Evolutionary conservation across 257 asterid genomes (phyloP), one percentile per base, ranked within the genome.

Genomic region (Eucommia ulmoides): DNA sequence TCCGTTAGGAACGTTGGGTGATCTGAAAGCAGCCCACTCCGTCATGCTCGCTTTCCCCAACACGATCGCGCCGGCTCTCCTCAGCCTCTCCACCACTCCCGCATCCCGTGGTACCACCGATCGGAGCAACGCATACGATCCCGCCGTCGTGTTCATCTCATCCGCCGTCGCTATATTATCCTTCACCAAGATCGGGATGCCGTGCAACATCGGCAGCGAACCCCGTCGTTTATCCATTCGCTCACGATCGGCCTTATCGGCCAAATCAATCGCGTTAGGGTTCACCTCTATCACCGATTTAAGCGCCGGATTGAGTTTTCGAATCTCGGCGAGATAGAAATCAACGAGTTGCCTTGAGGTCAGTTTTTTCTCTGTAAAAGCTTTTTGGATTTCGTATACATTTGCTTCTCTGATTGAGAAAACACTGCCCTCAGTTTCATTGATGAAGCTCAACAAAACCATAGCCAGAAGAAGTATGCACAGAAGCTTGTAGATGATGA

Each of bases 31-130:
- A 33, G 69, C 73, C 93, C 93, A 84, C 64, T 84, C 94, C 14
- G 71, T 78, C 78, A 84, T 57, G 61, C 88, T 80, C 23, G 88
- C 76, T 65, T 84, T 81, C 33, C 95, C 95, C 69, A 81, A 58
- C 59, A 84, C 70, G 56, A 81, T 78, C 41, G 84, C 93, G 15
- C 95, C 93, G 9, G 75, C 80, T 3, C 41, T 57, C 63, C 87
- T 65, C 77, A n/a, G n/a, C n/a, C n/a, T n/a, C n/a, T n/a, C n/a
- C n/a, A n/a, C n/a, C n/a, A n/a, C n/a, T n/a, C n/a, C 82, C 6
- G 89, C 95, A 49, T 84, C 93, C 25, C 82, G 70, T 0, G 73
- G 56, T 25, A 54, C 82, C 65, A 59, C 61, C 23, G 82, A 64
- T 1, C 80, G 76, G 23, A 81, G 64, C 59, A 81, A 66, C 49